Conservation (phyloP, 2,329 filamentous ascomycete genomes). For the Ascochyta lentis region DNA sequence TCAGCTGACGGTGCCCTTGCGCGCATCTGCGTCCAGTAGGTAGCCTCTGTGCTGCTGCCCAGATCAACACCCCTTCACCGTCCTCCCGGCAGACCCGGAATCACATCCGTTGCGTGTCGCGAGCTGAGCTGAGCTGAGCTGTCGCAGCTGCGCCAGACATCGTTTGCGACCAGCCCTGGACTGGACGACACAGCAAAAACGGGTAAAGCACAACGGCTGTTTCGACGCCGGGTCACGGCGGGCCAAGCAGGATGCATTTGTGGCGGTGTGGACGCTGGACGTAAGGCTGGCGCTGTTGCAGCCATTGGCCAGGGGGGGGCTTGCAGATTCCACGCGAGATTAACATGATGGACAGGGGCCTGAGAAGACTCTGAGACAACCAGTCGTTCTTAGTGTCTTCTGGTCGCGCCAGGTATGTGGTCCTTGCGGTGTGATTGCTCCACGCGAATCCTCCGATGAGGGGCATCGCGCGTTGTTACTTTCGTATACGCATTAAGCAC, state of each 20-base stretch:
- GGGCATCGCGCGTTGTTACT: slow-evolving; percentile 22
- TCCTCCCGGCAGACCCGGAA: slow-evolving; percentile 3
- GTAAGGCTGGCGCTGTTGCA: slow-evolving; percentile 45
- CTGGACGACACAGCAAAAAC: slow-evolving; percentile 21
- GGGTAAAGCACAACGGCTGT: slow-evolving; percentile 46
- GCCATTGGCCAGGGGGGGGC: slow-evolving; percentile 37
- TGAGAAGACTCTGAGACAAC: slow-evolving; percentile 43
- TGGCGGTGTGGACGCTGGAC: slow-evolving; percentile 39
- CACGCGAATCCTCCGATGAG: slow-evolving; percentile 39
- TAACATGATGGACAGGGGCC: slow-evolving; percentile 41
- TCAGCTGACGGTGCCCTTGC: slow-evolving; percentile 38
- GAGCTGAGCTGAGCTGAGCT: slow-evolving; percentile 30
- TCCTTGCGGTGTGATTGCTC: slow-evolving; percentile 37
- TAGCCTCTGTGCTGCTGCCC: slow-evolving; percentile 29
- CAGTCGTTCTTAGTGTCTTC: slow-evolving; percentile 46
- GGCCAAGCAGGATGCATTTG: slow-evolving; percentile 23
- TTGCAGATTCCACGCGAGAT: slow-evolving; percentile 50
- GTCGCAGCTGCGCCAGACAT: slow-evolving; percentile 26
- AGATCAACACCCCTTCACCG: slow-evolving; percentile 7
- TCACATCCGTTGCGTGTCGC: slow-evolving; percentile 35
- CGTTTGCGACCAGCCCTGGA: slow-evolving; percentile 27
- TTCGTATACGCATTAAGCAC: slow-evolving; percentile 18
- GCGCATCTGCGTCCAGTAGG: slow-evolving; percentile 27
- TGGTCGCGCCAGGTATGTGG: slow-evolving; percentile 29
- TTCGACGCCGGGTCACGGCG: slow-evolving; percentile 28